phyloP scores from a whole-genome alignment of 2,329 filamentous ascomycete species.

The Hirsutella minnesotensis region DNA sequence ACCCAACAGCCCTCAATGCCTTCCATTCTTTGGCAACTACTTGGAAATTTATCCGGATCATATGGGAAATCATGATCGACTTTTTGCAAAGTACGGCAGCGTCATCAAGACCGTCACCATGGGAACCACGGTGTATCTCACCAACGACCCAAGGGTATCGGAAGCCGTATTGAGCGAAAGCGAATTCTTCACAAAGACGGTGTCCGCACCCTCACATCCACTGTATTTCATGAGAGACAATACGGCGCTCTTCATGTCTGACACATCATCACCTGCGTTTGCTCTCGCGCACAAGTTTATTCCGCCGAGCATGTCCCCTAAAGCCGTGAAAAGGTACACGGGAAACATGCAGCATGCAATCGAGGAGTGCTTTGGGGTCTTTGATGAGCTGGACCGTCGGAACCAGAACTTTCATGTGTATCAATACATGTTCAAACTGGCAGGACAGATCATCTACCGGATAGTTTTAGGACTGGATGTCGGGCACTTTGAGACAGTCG shows the following conservation, averaged over 20 bases:
- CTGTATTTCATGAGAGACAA: conserved; percentile 23
- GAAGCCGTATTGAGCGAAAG: conserved; percentile 29
- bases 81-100: conserved; percentile 35
- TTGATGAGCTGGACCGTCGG: conserved; percentile 32
- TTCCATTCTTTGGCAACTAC: conserved; percentile 33
- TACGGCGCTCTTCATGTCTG: conserved; percentile 26
- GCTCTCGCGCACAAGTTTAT: conserved; percentile 43
- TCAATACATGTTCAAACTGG: conserved; percentile 31
- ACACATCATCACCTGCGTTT: conserved; percentile 35
- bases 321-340: conserved; percentile 43
- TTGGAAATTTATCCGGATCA: conserved; percentile 40
- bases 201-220: conserved; percentile 31
- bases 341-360: conserved; percentile 41
- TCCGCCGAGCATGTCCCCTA: conserved; percentile 40
- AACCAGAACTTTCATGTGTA: conserved; percentile 30
- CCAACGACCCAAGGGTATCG: conserved; percentile 31
- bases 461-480: conserved; percentile 28
- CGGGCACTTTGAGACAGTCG: conserved; percentile 22
- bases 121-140: conserved; percentile 31
- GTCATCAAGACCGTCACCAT: conserved; percentile 36
- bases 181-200: conserved; percentile 37
- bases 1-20: conserved; percentile 30
- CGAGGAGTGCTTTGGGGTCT: conserved; percentile 28
- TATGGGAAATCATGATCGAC: conserved; percentile 37
- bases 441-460: conserved; percentile 25